Percentiles rank a stretch among this genome's conserved stretches.
Evolutionary conservation across 2,329 filamentous ascomycete species (phyloP).

Genomic region (Cladobotryum mycophilum): DNA sequence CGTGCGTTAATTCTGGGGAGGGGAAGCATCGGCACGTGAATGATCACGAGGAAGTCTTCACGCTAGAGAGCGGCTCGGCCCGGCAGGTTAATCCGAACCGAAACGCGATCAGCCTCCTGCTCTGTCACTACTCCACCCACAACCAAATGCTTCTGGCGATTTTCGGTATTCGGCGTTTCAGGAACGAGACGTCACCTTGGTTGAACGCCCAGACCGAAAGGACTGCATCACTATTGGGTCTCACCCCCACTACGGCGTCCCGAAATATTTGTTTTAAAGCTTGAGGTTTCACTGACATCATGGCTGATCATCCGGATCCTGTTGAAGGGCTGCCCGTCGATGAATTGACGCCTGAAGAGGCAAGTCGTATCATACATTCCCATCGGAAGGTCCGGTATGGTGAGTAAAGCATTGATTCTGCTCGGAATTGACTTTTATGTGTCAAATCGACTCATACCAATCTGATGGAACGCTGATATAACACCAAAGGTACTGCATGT

Average conservation of each 20-base stretch:
- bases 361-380: slow-evolving; percentile 62
- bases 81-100: slow-evolving; percentile 6
- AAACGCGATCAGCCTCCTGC: background rate
- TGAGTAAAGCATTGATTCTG: slow-evolving; percentile 31
- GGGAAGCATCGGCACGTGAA: slow-evolving; percentile 3
- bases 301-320: slow-evolving; percentile 40
- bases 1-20: background rate
- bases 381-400: slow-evolving; percentile 64
- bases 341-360: slow-evolving; percentile 58
- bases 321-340: slow-evolving; percentile 42
- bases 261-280: no score
- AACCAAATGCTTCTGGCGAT: slow-evolving; percentile 15
- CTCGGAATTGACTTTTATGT: no score
- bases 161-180: slow-evolving; percentile 34
- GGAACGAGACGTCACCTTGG: slow-evolving; percentile 3
- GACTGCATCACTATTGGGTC: background rate
- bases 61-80: slow-evolving; percentile 1
- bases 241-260: no score
- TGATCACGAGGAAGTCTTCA: background rate
- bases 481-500: slow-evolving; percentile 49
- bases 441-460: background rate
- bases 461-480: background rate
- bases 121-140: background rate
- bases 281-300: slow-evolving; percentile 18
- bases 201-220: background rate